phyloP scores from a whole-genome alignment of 2,329 filamentous ascomycete species.

The Trichoderma asperellum region DNA sequence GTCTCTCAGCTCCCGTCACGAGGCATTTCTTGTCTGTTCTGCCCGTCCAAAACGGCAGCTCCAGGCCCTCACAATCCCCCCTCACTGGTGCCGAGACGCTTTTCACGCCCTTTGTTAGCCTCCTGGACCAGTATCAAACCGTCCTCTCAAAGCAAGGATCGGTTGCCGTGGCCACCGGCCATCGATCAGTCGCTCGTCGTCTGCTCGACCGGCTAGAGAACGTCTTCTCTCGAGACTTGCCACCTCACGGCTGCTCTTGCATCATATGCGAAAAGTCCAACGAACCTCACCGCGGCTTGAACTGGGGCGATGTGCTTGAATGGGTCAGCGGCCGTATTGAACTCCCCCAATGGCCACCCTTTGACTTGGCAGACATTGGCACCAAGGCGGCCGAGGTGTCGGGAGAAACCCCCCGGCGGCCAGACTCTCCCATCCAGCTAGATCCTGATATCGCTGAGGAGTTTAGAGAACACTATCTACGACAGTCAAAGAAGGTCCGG shows the following conservation, averaged over 20 bases:
- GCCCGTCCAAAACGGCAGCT: slow-evolving; percentile 58
- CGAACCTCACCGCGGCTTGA: slow-evolving; percentile 72
- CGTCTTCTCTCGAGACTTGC: slow-evolving; percentile 91
- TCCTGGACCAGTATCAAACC: slow-evolving; percentile 82
- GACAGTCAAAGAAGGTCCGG: slow-evolving; percentile 90
- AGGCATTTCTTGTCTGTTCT: slow-evolving; percentile 71
- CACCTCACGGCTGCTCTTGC: slow-evolving; percentile 81
- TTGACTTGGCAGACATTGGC: slow-evolving; percentile 69
- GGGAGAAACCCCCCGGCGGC: slow-evolving; percentile 62
- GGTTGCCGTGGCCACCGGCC: slow-evolving; percentile 91
- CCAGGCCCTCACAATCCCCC: slow-evolving; percentile 64
- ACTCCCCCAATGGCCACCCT: slow-evolving; percentile 86
- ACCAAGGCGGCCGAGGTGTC: slow-evolving; percentile 63
- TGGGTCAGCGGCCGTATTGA: slow-evolving; percentile 87
- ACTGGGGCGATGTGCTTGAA: slow-evolving; percentile 95
- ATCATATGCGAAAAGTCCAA: slow-evolving; percentile 73
- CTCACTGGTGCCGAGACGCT: slow-evolving; percentile 70
- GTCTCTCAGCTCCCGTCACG: slow-evolving; percentile 71
- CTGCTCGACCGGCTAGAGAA: slow-evolving; percentile 89
- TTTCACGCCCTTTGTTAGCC: slow-evolving; percentile 79
- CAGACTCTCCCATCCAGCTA: slow-evolving; percentile 69
- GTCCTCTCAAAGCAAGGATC: slow-evolving; percentile 86
- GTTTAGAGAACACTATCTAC: slow-evolving; percentile 88
- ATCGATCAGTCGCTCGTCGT: slow-evolving; percentile 88
- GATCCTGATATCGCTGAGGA: slow-evolving; percentile 95